phyloP scores from a whole-genome alignment of 2,329 filamentous ascomycete species.

The Amauroascus niger region DNA sequence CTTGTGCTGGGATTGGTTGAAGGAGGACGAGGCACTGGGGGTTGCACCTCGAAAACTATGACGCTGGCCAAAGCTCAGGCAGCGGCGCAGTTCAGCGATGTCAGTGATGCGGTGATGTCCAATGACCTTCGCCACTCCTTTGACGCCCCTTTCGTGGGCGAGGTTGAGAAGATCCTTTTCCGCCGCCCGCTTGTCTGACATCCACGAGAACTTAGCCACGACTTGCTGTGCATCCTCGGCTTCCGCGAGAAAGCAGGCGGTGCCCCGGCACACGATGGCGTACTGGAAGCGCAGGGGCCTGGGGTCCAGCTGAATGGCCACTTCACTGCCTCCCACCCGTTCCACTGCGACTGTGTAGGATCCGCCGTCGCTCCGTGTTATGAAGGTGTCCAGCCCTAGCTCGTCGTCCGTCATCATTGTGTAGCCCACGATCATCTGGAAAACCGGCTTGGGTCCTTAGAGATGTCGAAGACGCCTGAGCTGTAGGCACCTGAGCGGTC shows the following conservation, averaged over 20 bases:
- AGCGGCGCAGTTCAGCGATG: conserved; percentile 21
- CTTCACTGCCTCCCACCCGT: background rate
- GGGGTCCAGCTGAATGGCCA: conserved; percentile 1
- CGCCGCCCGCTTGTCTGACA: conserved; percentile 22
- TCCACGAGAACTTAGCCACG: conserved; percentile 29
- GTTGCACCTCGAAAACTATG: conserved; percentile 15
- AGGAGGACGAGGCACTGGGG: conserved; percentile 12
- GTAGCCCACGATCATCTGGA: conserved; percentile 25
- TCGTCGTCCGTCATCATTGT: conserved; percentile 26
- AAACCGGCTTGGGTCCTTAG: conserved; percentile 24
- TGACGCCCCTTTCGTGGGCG: conserved; percentile 20
- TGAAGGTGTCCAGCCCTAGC: conserved; percentile 26
- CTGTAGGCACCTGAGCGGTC: conserved; percentile 29
- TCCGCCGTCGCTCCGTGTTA: conserved; percentile 14
- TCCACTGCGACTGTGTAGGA: background rate
- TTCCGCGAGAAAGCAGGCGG: conserved; percentile 20
- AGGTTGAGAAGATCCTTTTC: conserved; percentile 24
- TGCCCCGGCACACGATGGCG: conserved; percentile 22
- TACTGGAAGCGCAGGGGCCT: conserved; percentile 5
- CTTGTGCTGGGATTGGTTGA: background rate
- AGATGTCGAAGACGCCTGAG: conserved; percentile 25
- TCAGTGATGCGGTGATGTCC: conserved; percentile 23
- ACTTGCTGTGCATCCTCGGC: conserved; percentile 15
- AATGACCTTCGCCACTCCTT: conserved; percentile 23
- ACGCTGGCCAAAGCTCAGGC: conserved; percentile 21